Base-by-base conservation (phyloP, 164 flowering plant species). In the Vitis rotundifolia region DNA sequence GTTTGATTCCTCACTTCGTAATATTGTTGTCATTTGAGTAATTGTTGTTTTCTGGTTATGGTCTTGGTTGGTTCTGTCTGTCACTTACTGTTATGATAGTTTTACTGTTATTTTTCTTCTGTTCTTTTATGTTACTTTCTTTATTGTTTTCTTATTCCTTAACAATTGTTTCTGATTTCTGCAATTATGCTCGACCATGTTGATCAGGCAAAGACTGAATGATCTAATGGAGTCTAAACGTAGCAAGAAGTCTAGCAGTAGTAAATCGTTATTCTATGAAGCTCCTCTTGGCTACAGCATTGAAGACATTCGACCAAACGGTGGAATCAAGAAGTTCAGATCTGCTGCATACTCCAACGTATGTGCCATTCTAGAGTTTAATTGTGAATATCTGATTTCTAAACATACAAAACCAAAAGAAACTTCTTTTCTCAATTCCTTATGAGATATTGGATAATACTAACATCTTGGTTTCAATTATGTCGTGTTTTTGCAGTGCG, bases 171-270 rank as follows among this genome's bases (percentile, higher is more conserved):
- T 37, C 44, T 37, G 44, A 37, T 37, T 37, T 37, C 44, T 37
- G 44, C 7, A 5, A 57, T 13, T 8, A 6, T 26, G 14, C 49
- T 56, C 0, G 61, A 48, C 11, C 44, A 7, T 12, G 49, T 62
- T 61, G 37, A 14, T n/a, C 56, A 66, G 66, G 67, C 3, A 54
- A 37, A n/a, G 60, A 59, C 67, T 76, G 76, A 61, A 75, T 74
- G 77, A 72, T 59, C 75, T 82, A 80, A 82, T 82, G 86, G 86
- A 82, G 81, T 67, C 83, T 4, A 82, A 82, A 78, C 81, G 81
- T 73, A 83, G 83, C 22, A 82, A 82, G 83, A 82, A 78, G 80
- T 74, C 79, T 70, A 75, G 77, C 59, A 75, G 78, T 69, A 80
- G 79, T 81, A 81, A 68, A 61, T 75, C 85, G 5, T 67, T 73